Evolutionary conservation across 768 basidiomycete genomes (phyloP), one percentile per base, ranked within the genome.

Genomic region (Pulveroboletus ravenelii): DNA sequence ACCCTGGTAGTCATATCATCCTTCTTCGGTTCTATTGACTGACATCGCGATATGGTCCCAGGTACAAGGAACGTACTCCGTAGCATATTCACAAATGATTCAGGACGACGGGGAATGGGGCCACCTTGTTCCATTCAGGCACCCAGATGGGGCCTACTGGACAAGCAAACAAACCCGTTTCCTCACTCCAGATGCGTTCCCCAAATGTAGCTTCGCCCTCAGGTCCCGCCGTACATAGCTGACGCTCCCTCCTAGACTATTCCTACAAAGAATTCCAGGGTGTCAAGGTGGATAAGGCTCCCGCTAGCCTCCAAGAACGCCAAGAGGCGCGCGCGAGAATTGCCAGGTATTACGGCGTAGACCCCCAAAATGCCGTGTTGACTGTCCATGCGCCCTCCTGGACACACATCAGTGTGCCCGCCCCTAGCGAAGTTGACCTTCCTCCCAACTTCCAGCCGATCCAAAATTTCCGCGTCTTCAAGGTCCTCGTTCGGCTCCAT

Each of bases 261-360:
- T 62, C 67, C 12, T 67, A 68, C 40, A 45, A 54, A n/a, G 53
- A 57, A 34, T 59, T 66, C 30, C 35, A 43, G 41, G 62, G 64
- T 17, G 45, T 67, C 15, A 58, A 66, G 27, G 65, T 68, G 8
- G 56, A 69, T 40, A 45, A 51, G 34, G 38, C 60, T 0, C 41
- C 62, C 5, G 23, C 39, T 3, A 47, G n/a, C 20, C 37, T 47
- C 7, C 30, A 55, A 36, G 51, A 62, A 29, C 59, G 62, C 17
- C 51, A 58, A 32, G 40, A 48, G 17, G 62, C 57, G 1, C 66
- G 65, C 18, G 51, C 54, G 9, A 52, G 42, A 25, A 55, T 68
- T 13, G 52, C 60, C 35, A 52, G 53, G 30, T 65, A 52, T 25
- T 66, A 68, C 40, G 52, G 44, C 8, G 56, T 62, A 44, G 54